Percentiles rank a stretch among this genome's conserved stretches.
phyloP scores from a whole-genome alignment of 768 basidiomycete species.

The Suillus paluster region DNA sequence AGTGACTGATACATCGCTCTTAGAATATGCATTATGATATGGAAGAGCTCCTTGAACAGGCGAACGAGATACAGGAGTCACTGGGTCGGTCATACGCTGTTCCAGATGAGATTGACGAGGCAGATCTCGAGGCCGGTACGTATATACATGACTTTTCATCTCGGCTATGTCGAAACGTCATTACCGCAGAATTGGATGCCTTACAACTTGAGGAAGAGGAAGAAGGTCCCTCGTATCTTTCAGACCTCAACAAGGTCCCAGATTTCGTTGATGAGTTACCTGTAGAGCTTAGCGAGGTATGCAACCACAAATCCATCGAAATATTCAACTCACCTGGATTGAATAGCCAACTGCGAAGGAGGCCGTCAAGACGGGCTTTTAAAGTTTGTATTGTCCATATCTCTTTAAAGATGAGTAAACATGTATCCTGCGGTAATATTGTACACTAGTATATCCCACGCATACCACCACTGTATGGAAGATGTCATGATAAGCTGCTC shows the following conservation, averaged over 20 bases:
- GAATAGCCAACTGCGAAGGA: constrained; percentile 52
- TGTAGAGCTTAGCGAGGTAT: constrained; percentile 65
- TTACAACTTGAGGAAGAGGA: constrained; percentile 91
- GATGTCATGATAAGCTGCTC: background rate
- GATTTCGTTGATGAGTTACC: constrained; percentile 94
- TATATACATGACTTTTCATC: constrained; percentile 7
- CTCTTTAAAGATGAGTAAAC: background rate
- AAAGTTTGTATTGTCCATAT: constrained; percentile 3
- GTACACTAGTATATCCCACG: constrained; percentile 18
- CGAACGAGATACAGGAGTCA: constrained; percentile 97
- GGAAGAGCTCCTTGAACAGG: constrained; percentile 96
- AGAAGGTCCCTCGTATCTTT: constrained; percentile 86
- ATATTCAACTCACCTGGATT: constrained; percentile 7
- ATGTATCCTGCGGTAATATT: constrained; percentile 14
- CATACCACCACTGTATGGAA: constrained; percentile 10
- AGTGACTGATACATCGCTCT: background rate
- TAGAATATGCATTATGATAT: constrained; percentile 97
- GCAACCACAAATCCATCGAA: constrained; percentile 17
- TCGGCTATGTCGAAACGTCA: constrained; percentile 8
- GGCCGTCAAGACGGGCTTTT: constrained; percentile 51
- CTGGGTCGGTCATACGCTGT: constrained; percentile 93
- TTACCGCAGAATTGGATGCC: constrained; percentile 83
- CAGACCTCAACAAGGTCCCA: constrained; percentile 84
- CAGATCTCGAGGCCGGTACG: constrained; percentile 93
- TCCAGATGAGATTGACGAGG: constrained; percentile 97